A percentile compares a stretch with the other conserved stretches of the same genome.
Evolutionary conservation across 257 asterid species (phyloP).

Genomic region (Asclepias syriaca): DNA sequence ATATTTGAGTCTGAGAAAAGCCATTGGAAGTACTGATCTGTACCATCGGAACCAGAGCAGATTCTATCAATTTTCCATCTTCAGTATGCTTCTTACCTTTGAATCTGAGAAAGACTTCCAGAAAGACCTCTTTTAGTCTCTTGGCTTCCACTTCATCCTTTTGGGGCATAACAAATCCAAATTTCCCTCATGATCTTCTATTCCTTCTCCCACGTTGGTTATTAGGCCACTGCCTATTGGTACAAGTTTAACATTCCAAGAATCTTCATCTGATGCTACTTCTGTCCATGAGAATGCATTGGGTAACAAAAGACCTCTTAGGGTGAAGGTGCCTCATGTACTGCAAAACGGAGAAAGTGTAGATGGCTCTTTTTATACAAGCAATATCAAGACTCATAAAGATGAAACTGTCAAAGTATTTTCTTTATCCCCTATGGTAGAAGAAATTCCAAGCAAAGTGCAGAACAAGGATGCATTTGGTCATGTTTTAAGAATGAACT

Average conservation of each 20-base stretch:
- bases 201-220: conserved; percentile 63
- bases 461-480: conserved; percentile 25
- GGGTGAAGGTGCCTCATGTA: conserved; percentile 30
- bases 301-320: conserved; percentile 26
- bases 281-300: conserved; percentile 20
- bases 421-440: conserved; percentile 19
- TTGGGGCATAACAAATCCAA: too few species aligned
- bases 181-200: too few species aligned
- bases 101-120: too few species aligned
- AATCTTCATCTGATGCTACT: conserved; percentile 25
- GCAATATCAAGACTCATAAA: conserved; percentile 27
- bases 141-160: too few species aligned
- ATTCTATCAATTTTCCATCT: too few species aligned
- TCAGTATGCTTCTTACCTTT: too few species aligned
- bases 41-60: too few species aligned
- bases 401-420: conserved; percentile 26
- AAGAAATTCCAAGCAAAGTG: conserved; percentile 27
- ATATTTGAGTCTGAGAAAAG: too few species aligned
- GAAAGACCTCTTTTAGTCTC: too few species aligned
- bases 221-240: conserved; percentile 61
- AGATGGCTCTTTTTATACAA: conserved; percentile 29
- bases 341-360: conserved; percentile 26
- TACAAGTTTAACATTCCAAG: conserved; percentile 21
- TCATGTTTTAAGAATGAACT: conserved; percentile 17
- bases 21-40: too few species aligned